Evolutionary conservation across 176 grass and related monocot genomes (phyloP).

Genomic region (Puccinellia tenuiflora): DNA sequence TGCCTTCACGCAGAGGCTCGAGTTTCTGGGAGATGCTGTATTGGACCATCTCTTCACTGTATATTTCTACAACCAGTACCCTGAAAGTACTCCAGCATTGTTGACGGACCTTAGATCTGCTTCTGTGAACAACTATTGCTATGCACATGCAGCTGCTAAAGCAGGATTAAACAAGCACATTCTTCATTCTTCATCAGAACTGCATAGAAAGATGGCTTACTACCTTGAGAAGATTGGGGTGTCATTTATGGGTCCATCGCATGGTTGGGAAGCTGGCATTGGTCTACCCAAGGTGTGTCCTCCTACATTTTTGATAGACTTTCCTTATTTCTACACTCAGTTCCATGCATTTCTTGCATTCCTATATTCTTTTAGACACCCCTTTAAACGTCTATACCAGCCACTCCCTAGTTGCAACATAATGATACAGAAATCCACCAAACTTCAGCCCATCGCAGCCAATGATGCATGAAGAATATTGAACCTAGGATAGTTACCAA

Average conservation of each 20-base stretch:
- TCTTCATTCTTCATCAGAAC: slow-evolving; percentile 60
- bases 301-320: neutral
- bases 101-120: slow-evolving; percentile 75
- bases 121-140: slow-evolving; percentile 69
- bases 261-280: slow-evolving; percentile 74
- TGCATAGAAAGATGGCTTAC: slow-evolving; percentile 39
- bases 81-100: slow-evolving; percentile 54
- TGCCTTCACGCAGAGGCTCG: slow-evolving; percentile 45
- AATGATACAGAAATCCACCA: neutral
- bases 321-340: neutral
- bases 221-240: slow-evolving; percentile 44
- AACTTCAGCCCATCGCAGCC: neutral
- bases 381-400: neutral
- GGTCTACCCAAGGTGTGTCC: slow-evolving; percentile 59
- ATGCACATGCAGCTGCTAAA: slow-evolving; percentile 71
- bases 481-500: neutral
- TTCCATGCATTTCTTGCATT: neutral
- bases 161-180: slow-evolving; percentile 64
- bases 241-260: slow-evolving; percentile 50
- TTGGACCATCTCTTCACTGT: slow-evolving; percentile 61
- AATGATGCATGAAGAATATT: neutral
- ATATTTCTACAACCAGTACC: slow-evolving; percentile 53
- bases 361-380: neutral
- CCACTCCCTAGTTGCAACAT: neutral
- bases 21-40: slow-evolving; percentile 78